Evolutionary conservation across 169 alveolate genomes (phyloP).

Genomic region (Cryptosporidium baileyi): DNA sequence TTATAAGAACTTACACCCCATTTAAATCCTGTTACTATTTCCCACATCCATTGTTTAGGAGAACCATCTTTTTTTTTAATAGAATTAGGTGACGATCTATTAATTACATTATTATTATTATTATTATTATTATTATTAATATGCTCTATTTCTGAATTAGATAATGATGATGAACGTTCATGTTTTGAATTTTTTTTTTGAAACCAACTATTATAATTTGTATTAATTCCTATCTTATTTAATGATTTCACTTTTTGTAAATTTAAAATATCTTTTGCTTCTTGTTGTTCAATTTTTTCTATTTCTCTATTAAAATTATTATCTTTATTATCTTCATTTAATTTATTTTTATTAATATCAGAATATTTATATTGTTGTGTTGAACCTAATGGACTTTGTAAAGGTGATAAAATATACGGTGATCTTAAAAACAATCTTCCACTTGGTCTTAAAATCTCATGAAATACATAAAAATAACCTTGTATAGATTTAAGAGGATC

Average conservation of each 20-base stretch:
- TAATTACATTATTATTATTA: background rate
- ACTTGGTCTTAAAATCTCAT: constrained; percentile 63
- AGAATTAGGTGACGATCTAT: background rate
- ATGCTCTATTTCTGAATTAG: constrained; percentile 43
- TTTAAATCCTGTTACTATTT: constrained; percentile 48
- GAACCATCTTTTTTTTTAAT: constrained; percentile 51
- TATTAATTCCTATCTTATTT: background rate
- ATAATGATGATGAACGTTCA: constrained; percentile 35
- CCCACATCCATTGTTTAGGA: constrained; percentile 71
- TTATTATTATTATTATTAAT: background rate
- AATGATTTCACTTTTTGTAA: background rate
- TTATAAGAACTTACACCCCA: constrained; percentile 33
- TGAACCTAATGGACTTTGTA: constrained; percentile 61
- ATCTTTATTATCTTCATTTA: background rate
- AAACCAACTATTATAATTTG: constrained; percentile 39
- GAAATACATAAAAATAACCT: constrained; percentile 63
- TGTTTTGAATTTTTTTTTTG: constrained; percentile 18
- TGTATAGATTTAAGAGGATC: constrained; percentile 57
- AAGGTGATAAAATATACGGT: constrained; percentile 39
- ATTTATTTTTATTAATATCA: background rate
- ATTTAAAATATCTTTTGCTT: background rate
- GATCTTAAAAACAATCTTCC: constrained; percentile 57
- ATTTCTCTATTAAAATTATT: background rate
- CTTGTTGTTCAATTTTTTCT: constrained; percentile 36
- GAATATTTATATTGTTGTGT: background rate